Evolutionary conservation across 306 rosid genomes (phyloP).

Genomic region (Citrullus amarus): DNA sequence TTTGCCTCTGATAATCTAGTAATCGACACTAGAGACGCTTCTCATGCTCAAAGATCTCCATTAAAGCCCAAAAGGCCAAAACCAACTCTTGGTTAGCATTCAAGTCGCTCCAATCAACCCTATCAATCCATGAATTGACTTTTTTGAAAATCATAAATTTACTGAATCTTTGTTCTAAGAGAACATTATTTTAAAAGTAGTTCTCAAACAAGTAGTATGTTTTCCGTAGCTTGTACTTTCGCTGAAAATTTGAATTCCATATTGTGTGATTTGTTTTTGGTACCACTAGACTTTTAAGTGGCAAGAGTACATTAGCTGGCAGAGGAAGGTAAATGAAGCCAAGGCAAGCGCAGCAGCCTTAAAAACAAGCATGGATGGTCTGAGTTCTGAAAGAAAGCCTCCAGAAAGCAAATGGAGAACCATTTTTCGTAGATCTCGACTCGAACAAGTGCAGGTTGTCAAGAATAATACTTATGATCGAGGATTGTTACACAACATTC

Average conservation of each 20-base stretch:
- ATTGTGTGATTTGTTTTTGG: slow-evolving; percentile 6
- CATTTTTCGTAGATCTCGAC: slow-evolving; percentile 52
- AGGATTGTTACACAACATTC: slow-evolving; percentile 52
- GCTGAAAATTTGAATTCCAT: neutral
- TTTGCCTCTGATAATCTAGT: neutral
- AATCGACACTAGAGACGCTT: no score
- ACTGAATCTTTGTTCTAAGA: neutral
- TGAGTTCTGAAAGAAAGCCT: slow-evolving; percentile 36
- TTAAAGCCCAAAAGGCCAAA: neutral
- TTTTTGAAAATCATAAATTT: neutral
- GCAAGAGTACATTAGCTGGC: slow-evolving; percentile 71
- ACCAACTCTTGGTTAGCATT: neutral
- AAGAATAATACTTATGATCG: slow-evolving; percentile 60
- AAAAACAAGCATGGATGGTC: slow-evolving; percentile 41
- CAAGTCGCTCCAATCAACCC: neutral
- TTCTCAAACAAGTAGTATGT: neutral
- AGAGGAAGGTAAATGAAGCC: slow-evolving; percentile 63
- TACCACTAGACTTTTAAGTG: slow-evolving; percentile 71
- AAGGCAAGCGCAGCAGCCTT: slow-evolving; percentile 55
- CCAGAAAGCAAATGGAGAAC: slow-evolving; percentile 57
- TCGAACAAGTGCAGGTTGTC: slow-evolving; percentile 35
- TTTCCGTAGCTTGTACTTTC: neutral
- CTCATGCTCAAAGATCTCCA: no score
- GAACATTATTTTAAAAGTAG: neutral
- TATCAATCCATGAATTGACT: neutral